phyloP scores from a whole-genome alignment of 2,329 filamentous ascomycete genomes.

The Fusarium verticillioides region DNA sequence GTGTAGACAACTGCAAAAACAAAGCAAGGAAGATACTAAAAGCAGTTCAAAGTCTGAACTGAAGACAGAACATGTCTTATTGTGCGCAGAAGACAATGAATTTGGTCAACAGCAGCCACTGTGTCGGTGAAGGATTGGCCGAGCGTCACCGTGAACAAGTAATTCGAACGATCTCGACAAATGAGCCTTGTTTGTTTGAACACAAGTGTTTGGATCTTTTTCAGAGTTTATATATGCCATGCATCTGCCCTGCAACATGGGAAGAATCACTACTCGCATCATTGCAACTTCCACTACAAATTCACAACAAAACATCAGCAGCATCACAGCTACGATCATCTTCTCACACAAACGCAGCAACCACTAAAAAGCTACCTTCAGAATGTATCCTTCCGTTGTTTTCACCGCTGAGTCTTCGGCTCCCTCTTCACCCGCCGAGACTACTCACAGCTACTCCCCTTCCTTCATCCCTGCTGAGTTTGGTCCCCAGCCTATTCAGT shows the following conservation, averaged over 20 bases:
- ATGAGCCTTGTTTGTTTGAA: rapidly evolving
- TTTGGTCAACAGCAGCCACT: background rate
- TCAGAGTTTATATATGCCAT: background rate
- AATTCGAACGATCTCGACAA: rapidly evolving
- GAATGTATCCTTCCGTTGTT: background rate
- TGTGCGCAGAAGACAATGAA: background rate
- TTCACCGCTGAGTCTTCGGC: background rate
- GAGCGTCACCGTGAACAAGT: background rate
- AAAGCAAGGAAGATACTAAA: rapidly evolving
- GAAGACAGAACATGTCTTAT: background rate
- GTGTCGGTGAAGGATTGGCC: background rate
- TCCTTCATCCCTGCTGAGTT: background rate
- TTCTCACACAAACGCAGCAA: background rate
- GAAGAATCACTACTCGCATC: background rate
- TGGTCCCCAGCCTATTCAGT: background rate
- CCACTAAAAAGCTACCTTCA: no score
- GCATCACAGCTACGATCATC: background rate
- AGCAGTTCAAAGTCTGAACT: rapidly evolving
- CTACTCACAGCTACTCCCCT: background rate
- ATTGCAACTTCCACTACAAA: background rate
- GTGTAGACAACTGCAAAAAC: no score
- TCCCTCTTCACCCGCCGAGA: background rate
- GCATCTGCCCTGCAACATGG: no score
- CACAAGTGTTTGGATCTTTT: no score
- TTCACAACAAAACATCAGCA: no score